Evolutionary conservation across 2,329 filamentous ascomycete species (phyloP).

Genomic region (Aquanectria penicillioides): DNA sequence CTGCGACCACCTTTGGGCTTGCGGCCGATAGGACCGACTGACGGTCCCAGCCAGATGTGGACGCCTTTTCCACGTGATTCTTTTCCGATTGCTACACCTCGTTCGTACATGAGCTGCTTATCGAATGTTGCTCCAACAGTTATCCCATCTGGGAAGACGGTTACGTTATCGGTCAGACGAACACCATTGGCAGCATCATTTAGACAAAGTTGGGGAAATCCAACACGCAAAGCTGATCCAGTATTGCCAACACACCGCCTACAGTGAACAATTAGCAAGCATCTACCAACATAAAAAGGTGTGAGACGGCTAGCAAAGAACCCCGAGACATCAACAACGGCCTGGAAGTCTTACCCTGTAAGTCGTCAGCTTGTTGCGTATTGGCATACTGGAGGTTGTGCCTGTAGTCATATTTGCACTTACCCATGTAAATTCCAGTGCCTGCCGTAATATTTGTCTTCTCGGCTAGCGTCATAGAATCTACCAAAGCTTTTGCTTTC

Average conservation of each 20-base stretch:
- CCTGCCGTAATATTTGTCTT: constrained; percentile 83
- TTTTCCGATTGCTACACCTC: constrained; percentile 74
- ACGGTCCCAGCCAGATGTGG: constrained; percentile 76
- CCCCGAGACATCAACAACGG: too few species aligned
- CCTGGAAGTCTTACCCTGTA: constrained; percentile 26
- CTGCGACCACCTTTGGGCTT: constrained; percentile 78
- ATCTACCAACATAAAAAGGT: neutral
- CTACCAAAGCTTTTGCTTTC: constrained; percentile 75
- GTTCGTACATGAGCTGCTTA: constrained; percentile 75
- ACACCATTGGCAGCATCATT: constrained; percentile 79
- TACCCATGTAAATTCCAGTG: constrained; percentile 76
- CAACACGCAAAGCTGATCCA: constrained; percentile 74
- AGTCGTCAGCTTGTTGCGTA: constrained; percentile 5
- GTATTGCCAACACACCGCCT: constrained; percentile 80
- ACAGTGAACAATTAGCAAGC: constrained; percentile 10
- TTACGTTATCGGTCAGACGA: constrained; percentile 77
- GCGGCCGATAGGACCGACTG: constrained; percentile 76
- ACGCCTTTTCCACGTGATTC: constrained; percentile 80
- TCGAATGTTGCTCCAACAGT: constrained; percentile 80
- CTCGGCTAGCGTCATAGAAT: constrained; percentile 81
- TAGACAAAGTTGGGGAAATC: constrained; percentile 77
- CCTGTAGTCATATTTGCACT: neutral
- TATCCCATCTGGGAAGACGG: constrained; percentile 83
- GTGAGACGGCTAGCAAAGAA: too few species aligned
- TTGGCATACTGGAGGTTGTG: neutral